Percentiles rank a stretch among this genome's conserved stretches.
Conservation (phyloP, 1,284 basidiomycete species). For the Microbotryum lychnidis-dioicae region DNA sequence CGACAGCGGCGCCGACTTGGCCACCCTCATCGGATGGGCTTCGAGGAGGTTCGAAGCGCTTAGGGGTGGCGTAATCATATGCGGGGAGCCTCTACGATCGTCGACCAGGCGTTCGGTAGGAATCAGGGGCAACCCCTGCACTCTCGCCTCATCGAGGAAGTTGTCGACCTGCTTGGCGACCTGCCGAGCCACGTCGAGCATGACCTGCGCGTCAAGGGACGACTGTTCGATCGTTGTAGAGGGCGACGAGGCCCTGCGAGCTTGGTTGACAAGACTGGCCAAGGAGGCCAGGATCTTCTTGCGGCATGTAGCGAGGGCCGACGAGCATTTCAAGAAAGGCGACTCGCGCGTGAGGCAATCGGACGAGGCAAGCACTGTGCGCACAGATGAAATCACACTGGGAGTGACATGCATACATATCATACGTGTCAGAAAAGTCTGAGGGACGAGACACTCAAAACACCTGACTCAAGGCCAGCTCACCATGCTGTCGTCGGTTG, state of each 20-base stretch:
- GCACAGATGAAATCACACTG: constrained; percentile 80
- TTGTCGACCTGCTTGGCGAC: constrained; percentile 45
- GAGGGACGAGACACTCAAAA: background rate
- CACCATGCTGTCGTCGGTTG: constrained; percentile 55
- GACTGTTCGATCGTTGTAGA: constrained; percentile 12
- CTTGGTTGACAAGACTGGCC: constrained; percentile 72
- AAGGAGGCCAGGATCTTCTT: constrained; percentile 75
- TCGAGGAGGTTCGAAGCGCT: too few relatives aligned
- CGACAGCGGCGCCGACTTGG: too few relatives aligned
- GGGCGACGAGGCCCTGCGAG: constrained; percentile 59
- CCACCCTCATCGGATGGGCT: too few relatives aligned
- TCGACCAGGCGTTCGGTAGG: too few relatives aligned
- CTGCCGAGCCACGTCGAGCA: constrained; percentile 43
- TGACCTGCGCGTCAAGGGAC: constrained; percentile 38
- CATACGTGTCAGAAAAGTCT: background rate
- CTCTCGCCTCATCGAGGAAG: constrained; percentile 53
- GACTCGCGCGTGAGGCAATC: constrained; percentile 81
- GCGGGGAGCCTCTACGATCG: too few relatives aligned
- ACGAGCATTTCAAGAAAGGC: constrained; percentile 57
- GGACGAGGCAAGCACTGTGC: constrained; percentile 74
- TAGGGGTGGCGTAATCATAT: too few relatives aligned
- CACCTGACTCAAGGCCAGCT: background rate
- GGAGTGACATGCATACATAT: background rate
- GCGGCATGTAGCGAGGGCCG: constrained; percentile 64
- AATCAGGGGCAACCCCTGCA: constrained; percentile 36